Conservation (phyloP, 2,329 filamentous ascomycete genomes). For the Neoscytalidium dimidiatum region DNA sequence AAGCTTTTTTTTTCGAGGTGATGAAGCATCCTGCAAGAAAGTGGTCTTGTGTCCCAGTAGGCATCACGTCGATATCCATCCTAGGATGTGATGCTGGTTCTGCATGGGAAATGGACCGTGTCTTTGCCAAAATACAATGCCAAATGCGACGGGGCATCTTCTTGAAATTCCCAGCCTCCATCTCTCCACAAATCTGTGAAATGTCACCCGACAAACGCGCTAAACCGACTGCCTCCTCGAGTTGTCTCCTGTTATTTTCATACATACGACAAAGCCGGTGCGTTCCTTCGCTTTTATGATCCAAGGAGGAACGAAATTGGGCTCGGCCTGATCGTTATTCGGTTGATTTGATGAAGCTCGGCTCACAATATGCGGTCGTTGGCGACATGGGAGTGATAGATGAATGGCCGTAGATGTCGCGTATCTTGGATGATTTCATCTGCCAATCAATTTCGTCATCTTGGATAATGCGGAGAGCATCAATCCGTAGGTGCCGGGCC, state of each 20-base stretch:
- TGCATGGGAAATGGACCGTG: neutral
- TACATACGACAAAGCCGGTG: too few species aligned
- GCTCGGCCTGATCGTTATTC: too few species aligned
- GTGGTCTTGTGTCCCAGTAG: neutral
- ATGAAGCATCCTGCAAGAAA: too few species aligned
- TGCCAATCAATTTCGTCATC: neutral
- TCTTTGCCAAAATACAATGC: neutral
- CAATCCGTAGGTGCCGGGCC: neutral
- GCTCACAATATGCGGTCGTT: neutral
- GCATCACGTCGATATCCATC: neutral
- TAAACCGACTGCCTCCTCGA: neutral
- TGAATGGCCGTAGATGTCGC: neutral
- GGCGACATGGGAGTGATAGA: neutral
- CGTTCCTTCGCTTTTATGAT: too few species aligned
- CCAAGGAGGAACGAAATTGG: too few species aligned
- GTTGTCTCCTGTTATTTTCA: too few species aligned
- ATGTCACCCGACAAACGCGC: neutral
- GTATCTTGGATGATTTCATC: neutral
- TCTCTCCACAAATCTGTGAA: neutral
- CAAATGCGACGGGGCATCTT: neutral
- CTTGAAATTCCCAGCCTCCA: neutral
- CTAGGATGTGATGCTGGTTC: neutral
- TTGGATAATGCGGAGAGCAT: neutral
- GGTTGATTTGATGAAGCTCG: neutral
- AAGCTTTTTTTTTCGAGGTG: neutral